Percentiles rank a stretch among this genome's conserved stretches.
These are phyloP conservation scores for Macrophomina pseudophaseolina DNA, from an alignment of 2,329 filamentous ascomycete genomes.

Conservation along the genomic window DNA sequence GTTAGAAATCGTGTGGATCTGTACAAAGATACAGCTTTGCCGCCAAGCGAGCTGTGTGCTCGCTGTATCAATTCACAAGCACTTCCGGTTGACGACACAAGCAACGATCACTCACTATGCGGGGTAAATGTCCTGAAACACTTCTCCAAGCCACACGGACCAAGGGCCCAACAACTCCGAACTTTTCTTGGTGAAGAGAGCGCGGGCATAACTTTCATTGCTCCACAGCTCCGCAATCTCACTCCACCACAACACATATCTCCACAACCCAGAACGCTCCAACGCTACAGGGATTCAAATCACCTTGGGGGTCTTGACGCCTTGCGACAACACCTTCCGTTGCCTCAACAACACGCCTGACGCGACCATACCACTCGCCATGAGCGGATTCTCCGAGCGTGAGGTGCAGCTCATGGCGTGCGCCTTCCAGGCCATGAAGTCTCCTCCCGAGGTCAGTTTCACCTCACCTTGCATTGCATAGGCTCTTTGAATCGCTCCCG, in stretches of 20 bases:
- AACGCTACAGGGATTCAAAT: neutral
- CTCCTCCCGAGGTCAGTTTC: constrained; percentile 16
- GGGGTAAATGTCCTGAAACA: constrained; percentile 2
- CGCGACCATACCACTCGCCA: neutral
- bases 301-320: too few species aligned
- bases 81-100: neutral
- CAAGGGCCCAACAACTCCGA: neutral
- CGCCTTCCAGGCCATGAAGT: constrained; percentile 27
- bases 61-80: neutral
- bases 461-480: neutral
- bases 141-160: constrained; percentile 2
- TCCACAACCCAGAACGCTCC: neutral
- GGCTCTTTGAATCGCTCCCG: too few species aligned
- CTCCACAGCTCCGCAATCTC: neutral
- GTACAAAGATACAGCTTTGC: neutral
- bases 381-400: constrained; percentile 20
- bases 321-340: neutral
- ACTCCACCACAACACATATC: neutral
- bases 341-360: neutral
- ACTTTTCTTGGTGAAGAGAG: neutral
- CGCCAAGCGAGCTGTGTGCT: neutral
- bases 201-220: neutral
- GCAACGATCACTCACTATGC: neutral
- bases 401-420: constrained; percentile 27
- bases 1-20: neutral